phyloP scores from a whole-genome alignment of 345 rosid species.

The Ceriops zippeliana region DNA sequence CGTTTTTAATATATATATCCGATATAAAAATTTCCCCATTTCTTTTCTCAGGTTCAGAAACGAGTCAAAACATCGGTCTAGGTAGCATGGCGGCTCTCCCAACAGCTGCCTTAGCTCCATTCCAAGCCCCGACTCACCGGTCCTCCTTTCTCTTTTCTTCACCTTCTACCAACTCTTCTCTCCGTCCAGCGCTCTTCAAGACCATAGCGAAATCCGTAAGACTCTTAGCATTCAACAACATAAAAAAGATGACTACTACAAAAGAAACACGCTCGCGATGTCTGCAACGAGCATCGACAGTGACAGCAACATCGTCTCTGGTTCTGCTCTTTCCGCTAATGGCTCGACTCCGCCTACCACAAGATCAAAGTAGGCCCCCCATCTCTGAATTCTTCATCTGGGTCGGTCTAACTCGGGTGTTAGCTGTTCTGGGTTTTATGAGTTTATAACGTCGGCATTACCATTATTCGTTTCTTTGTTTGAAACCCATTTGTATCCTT shows the following conservation, averaged over 20 bases:
- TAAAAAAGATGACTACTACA: not conserved
- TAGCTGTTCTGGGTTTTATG: not conserved
- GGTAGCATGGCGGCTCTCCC: constrained; percentile 10
- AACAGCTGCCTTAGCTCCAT: not conserved
- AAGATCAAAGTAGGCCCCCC: constrained; percentile 5
- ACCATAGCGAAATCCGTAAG: not conserved
- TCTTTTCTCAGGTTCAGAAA: too few species aligned
- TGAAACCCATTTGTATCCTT: not conserved
- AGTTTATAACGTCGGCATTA: not conserved
- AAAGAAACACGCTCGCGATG: not conserved
- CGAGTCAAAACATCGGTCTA: too few species aligned
- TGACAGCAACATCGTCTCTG: not conserved
- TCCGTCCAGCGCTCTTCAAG: not conserved
- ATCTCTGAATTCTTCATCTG: not conserved
- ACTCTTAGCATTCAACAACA: not conserved
- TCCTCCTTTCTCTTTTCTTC: not conserved
- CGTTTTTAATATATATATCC: too few species aligned
- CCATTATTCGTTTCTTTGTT: not conserved
- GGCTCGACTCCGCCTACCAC: constrained; percentile 6
- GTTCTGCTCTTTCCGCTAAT: constrained; percentile 1
- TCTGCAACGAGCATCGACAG: constrained; percentile 7
- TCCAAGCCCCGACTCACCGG: not conserved
- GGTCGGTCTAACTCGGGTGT: not conserved
- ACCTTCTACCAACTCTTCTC: not conserved
- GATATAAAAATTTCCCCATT: too few species aligned